Evolutionary conservation across 202 grass and related monocot species (phyloP), one percentile per base, ranked within the genome.

Genomic region (Schoenoplectus triqueter): DNA sequence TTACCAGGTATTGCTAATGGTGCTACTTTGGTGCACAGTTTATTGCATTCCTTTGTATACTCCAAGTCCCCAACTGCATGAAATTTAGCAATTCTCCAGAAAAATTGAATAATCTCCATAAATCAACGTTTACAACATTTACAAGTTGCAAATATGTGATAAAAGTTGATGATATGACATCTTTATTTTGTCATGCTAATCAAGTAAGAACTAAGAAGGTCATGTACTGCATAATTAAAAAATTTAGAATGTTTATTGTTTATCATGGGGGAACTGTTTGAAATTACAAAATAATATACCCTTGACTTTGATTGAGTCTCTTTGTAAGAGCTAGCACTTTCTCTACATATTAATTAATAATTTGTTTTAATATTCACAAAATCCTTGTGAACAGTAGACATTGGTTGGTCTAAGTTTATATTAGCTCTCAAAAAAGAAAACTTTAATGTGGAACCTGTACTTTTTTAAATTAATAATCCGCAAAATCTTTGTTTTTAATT

Each of bases 281-380:
- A 78, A 42, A 61, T 78, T 79, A 61, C 31, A 79, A 44, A 41
- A 79, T 8, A 40, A 78, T 60, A 79, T 61, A 17, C 39, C 13
- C 31, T 61, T 79, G 75, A 60, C 54, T 61, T 79, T 79, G 75
- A 61, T 4, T 42, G 61, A 17, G 75, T 39, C 39, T 60, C 31
- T 61, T 0, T 18, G 50, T 42, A 78, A 78, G 15, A 10, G 22
- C 56, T 44, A 79, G 31, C 55, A 79, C 75, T 79, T 79, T 44
- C 31, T 60, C 52, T 78, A 57, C 5, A 59, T 78, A 78, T 41
- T 60, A 79, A 79, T 59, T 44, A 78, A 59, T 78, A 60, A 77
- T 56, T 76, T 61, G 7, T 42, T 79, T 61, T 42, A 6, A 79
- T 79, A 42, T 4, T 45, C 45, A 3, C 54, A 76, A 61, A 79